Evolutionary conservation across 208 protist species (phyloP), one percentile per base, ranked within the genome.

Genomic region (Vickermania ingenoplastis): DNA sequence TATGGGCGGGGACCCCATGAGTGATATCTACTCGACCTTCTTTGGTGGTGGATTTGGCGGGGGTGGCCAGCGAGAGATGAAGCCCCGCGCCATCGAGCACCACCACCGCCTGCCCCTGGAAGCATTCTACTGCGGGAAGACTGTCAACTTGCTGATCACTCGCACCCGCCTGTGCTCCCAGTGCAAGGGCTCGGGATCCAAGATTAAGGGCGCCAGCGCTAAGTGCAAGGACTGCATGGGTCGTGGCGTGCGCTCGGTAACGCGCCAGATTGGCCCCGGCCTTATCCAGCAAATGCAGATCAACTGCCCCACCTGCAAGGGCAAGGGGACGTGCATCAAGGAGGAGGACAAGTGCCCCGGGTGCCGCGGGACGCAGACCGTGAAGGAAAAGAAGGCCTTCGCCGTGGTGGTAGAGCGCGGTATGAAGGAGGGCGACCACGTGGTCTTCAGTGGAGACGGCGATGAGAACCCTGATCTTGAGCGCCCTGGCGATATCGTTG

Each of bases 61-160:
- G 21, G 92, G 95, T 21, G 11, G 36, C 17, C 36, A 17, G 11
- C 36, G 17, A 17, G 85, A 94, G 75, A 71, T 77, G 17, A 99
- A 98, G 78, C 96, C 93, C 54, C 96, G 99, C 69, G 91, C 97
- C 66, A 92, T 99, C 63, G 79, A 95, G 30, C 94, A 98, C 65
- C 78, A 92, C 54, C 73, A 99, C 28, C 72, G 81, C 28, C 93
- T 98, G 13, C 73, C 83, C 0, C 86, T 99, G 29, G 97, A 99
- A 60, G 90, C 98, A 58, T 89, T 99, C 52, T 99, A 99, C 83
- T 98, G 91, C 31, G 98, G 98, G 31, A 97, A 97, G 67, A 96
- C 88, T 2, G 83, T 89, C 62, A 99, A 99, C 71, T 70, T 99
- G 24, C 77, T 88, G 24, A 86, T 99, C 76, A 95, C 79, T 28